A percentile compares a stretch with the other conserved stretches of the same genome.
Evolutionary conservation across 768 basidiomycete genomes (phyloP).

Genomic region (Suillus spraguei): DNA sequence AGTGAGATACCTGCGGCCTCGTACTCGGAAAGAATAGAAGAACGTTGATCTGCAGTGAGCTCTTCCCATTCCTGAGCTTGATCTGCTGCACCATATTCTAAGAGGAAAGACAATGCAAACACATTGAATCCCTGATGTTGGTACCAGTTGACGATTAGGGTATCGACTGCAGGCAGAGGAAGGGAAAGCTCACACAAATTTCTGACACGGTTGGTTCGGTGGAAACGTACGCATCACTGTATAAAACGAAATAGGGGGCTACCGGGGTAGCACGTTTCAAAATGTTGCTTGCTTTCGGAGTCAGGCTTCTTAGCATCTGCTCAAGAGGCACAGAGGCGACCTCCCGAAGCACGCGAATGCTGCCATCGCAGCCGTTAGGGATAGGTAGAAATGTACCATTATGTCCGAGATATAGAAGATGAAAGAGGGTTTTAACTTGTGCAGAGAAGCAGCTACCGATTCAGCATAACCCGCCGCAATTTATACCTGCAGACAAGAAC

Average conservation of each 20-base stretch:
- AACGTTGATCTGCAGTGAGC: constrained; percentile 40
- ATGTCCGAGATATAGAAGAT: not conserved
- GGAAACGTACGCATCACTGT: constrained; percentile 44
- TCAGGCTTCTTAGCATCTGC: constrained; percentile 27
- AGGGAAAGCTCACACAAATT: constrained; percentile 38
- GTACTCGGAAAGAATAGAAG: constrained; percentile 48
- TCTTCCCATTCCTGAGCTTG: constrained; percentile 48
- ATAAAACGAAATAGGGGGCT: constrained; percentile 51
- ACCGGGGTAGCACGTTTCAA: constrained; percentile 36
- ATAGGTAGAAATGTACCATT: constrained; percentile 21
- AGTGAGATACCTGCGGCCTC: constrained; percentile 57
- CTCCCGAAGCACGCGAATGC: constrained; percentile 15
- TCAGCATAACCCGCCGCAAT: constrained; percentile 10
- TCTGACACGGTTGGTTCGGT: constrained; percentile 47
- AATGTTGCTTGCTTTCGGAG: constrained; percentile 22
- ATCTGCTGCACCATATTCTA: constrained; percentile 44
- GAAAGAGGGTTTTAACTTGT: not conserved
- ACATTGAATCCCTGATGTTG: constrained; percentile 25
- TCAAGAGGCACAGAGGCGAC: constrained; percentile 21
- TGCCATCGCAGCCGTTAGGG: constrained; percentile 9
- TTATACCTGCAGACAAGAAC: constrained; percentile 21
- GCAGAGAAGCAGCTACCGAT: constrained; percentile 4
- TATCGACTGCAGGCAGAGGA: constrained; percentile 6
- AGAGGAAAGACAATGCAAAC: constrained; percentile 41
- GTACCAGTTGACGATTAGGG: not conserved